These are phyloP conservation scores for Coniophora puteana DNA, from an alignment of 1,284 basidiomycete genomes.

Conservation along the genomic window DNA sequence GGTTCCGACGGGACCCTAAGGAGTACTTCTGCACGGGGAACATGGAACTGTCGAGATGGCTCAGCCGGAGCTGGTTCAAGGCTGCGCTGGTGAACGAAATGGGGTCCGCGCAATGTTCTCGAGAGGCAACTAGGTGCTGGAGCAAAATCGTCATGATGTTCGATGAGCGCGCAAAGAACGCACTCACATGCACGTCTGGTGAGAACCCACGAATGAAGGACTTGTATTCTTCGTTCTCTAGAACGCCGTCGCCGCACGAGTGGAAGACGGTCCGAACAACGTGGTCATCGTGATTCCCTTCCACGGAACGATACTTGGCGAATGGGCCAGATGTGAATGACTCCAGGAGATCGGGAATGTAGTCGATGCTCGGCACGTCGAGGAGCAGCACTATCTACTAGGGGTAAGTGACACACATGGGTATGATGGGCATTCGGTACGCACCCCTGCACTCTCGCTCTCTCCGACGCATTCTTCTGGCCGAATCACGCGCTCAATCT, in stretches of 20 bases:
- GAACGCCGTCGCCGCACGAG: conserved; percentile 60
- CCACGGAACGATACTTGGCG: conserved; percentile 39
- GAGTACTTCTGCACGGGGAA: conserved; percentile 70
- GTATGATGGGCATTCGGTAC: conserved; percentile 11
- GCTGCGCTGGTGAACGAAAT: conserved; percentile 76
- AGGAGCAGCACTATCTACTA: conserved; percentile 54
- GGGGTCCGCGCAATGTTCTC: conserved; percentile 56
- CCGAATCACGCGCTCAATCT: conserved; percentile 39
- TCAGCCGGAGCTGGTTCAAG: conserved; percentile 69
- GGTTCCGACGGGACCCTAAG: conserved; percentile 32
- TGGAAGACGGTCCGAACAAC: conserved; percentile 64
- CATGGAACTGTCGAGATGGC: conserved; percentile 67
- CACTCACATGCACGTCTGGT: conserved; percentile 51
- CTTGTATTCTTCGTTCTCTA: conserved; percentile 67
- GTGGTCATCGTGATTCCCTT: conserved; percentile 37
- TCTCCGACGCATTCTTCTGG: conserved; percentile 60
- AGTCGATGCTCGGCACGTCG: conserved; percentile 55
- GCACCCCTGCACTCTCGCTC: conserved; percentile 45
- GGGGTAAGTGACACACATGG: not conserved
- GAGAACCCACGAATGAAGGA: conserved; percentile 70
- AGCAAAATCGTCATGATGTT: not conserved
- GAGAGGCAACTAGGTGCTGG: conserved; percentile 70
- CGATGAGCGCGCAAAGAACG: not conserved
- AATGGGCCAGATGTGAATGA: conserved; percentile 52
- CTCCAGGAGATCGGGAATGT: conserved; percentile 59